Base-by-base conservation (phyloP, 176 grass and related monocot species). In the Secale cereale region DNA sequence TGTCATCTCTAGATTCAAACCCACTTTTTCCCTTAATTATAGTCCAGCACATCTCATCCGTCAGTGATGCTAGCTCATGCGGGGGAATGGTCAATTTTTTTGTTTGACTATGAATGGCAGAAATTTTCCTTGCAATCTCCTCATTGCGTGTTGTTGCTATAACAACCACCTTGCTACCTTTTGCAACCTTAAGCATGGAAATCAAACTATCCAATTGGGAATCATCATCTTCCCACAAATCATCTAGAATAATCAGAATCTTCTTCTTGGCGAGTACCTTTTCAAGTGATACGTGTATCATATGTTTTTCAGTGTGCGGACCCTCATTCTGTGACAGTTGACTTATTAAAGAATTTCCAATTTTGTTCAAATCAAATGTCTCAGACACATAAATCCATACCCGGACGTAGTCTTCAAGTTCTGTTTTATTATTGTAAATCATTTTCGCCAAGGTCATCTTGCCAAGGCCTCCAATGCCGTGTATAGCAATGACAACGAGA, bases 361-460 rank as follows among this genome's bases (percentile, higher is more conserved):
- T 76, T 45, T 52, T 59, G 7, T 70, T 76, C 45, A 86, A 27
- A 7, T 82, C 27, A 81, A 86, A 81, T 6, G 22, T n/a, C 20
- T 86, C 56, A 4, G 78, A 81, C 14, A 85, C 83, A 78, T 90
- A 70, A 1, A 90, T 19, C 83, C 88, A 90, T 0, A 35, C 69
- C 17, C 11, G 6, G 15, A 17, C 16, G 5, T 50, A 50, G 15
- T 50, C 46, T 50, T 50, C 15, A 17, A 50, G 17, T 50, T 17
- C 5, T 0, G 46, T 17, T 6, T 17, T 17, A 17, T 50, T 50
- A 6, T 50, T 50, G 46, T 50, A 17, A 6, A 50, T 50, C 46
- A 50, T 17, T 50, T 50, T 50, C 5, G 46, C 46, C 15, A 50
- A 6, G 46, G 46, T 50, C 1, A 5, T 50, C 15, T 50, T 50